Evolutionary conservation across 2,329 filamentous ascomycete genomes (phyloP), one percentile per base, ranked within the genome.

Genomic region (Aspergillus sp.): DNA sequence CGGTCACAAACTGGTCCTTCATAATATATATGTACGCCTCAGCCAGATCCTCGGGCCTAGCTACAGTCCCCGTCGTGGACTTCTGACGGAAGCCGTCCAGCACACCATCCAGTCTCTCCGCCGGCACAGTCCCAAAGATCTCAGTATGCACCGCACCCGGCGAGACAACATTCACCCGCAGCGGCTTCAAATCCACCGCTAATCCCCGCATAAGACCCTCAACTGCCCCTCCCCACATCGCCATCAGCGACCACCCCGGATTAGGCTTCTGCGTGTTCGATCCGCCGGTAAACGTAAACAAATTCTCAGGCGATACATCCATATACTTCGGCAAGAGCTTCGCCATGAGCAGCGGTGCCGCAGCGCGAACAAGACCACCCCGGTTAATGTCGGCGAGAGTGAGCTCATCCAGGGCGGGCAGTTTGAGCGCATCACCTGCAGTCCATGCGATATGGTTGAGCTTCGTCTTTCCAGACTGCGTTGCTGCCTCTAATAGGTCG

Each of bases 381-480:
- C 6, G 9, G 19, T 33, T 17, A 12, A 51, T 27, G 4, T 11
- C 19, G 7, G 21, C 48, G 19, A 51, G 19, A 5, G 19, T 11
- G 14, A 25, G 9, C 12, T 40, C n/a, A 7, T 27, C 6, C 6
- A 51, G 19, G 3, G 48, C 8, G 5, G 50, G 52, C 2, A 62
- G 11, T 1, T 40, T 9, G 4, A 66, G 50, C 3, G 55, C 21
- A 53, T 82, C 79, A 21, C 79, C 82, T 0, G 82, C 81, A 0
- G 81, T 83, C 68, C 73, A 77, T 52, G 83, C 70, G 11, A 84
- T 73, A 61, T 84, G 82, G 59, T 84, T 77, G 25, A 84, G 23
- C 37, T 40, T 40, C 9, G 12, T 2, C n/a, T 46, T 46, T 25
- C 14, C 6, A 8, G 21, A 15, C 44, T 25, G 2, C 8, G 37